A percentile compares a stretch with the other conserved stretches of the same genome.
Conservation (phyloP, 345 rosid species). For the Trapa incisa region DNA sequence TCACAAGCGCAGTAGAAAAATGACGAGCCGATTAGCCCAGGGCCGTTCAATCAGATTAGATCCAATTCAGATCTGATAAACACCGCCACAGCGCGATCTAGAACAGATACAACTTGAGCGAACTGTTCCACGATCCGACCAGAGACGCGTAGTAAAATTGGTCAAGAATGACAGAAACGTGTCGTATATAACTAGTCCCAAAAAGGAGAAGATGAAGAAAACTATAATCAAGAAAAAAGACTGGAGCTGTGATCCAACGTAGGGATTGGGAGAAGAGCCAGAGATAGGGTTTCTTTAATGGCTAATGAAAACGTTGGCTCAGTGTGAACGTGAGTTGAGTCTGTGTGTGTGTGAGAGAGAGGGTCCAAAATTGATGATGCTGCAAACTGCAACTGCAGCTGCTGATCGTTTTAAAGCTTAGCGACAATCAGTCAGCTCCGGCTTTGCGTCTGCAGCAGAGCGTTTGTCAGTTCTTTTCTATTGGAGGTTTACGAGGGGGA, state of each 20-base stretch:
- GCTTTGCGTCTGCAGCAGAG: too few species aligned
- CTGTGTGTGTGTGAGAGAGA: too few species aligned
- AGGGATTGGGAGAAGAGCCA: neutral
- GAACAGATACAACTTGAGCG: neutral
- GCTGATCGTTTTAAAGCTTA: too few species aligned
- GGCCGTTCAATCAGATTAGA: neutral
- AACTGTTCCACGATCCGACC: slow-evolving; percentile 3
- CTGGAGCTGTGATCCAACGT: neutral
- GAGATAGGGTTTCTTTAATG: neutral
- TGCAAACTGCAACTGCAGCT: too few species aligned
- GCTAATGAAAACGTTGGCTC: neutral
- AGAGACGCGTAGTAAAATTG: too few species aligned
- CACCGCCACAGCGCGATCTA: neutral
- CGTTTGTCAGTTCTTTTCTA: too few species aligned
- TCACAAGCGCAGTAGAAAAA: slow-evolving; percentile 2
- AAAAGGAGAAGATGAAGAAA: neutral
- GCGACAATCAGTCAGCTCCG: too few species aligned
- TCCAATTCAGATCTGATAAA: slow-evolving; percentile 4
- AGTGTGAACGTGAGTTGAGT: neutral
- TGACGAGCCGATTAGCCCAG: neutral
- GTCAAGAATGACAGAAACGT: too few species aligned
- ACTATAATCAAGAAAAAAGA: too few species aligned
- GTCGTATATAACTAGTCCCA: neutral
- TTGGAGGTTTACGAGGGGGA: too few species aligned
- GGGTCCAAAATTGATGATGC: too few species aligned